Base-by-base conservation (phyloP, 257 asterid species). In the Petrea volubilis region DNA sequence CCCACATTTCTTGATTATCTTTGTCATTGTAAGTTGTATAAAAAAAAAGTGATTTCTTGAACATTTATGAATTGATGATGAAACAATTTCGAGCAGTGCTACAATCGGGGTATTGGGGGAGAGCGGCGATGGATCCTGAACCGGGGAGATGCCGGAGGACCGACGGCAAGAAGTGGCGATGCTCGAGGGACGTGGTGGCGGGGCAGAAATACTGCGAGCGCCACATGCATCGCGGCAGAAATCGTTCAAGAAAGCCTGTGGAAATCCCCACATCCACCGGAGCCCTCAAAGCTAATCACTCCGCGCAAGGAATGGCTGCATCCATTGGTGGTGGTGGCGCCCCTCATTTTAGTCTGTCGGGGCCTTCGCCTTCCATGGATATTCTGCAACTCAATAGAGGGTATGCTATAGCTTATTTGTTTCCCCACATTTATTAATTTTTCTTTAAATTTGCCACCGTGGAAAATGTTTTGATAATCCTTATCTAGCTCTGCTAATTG, bases 231-330 rank as follows among this genome's bases (percentile, higher is more conserved):
- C 90, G 96, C 11, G 96, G 96, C 53, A 78, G 85, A 31, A 86
- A 87, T 79, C 96, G 96, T 88, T 88, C 96, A 88, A 88, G 96
- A 88, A 88, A 88, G 96, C 87, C 92, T 84, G 96, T 86, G 96
- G 96, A 88, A 86, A 74, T 28, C 51, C 86, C 95, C 92, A 86
- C 88, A 21, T 49, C 84, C 51, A 13, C 77, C 76, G 1, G 53
- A 21, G 50, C 75, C 64, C 60, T 60, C 34, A 76, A 64, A 68
- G 28, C 49, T n/a, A 76, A 24, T 25, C 52, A 3, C 25, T 43
- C 74, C 24, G 17, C 56, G 49, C 72, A 61, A 33, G 80, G 71
- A 24, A 43, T 36, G 70, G 49, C 68, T 5, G 31, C 67, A 17
- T 2, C 21, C 13, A 67, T 62, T 20, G 70, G 66, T 11, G 70